Evolutionary conservation across 2,329 filamentous ascomycete genomes (phyloP).

Genomic region (Lasiodiplodia theobromae): DNA sequence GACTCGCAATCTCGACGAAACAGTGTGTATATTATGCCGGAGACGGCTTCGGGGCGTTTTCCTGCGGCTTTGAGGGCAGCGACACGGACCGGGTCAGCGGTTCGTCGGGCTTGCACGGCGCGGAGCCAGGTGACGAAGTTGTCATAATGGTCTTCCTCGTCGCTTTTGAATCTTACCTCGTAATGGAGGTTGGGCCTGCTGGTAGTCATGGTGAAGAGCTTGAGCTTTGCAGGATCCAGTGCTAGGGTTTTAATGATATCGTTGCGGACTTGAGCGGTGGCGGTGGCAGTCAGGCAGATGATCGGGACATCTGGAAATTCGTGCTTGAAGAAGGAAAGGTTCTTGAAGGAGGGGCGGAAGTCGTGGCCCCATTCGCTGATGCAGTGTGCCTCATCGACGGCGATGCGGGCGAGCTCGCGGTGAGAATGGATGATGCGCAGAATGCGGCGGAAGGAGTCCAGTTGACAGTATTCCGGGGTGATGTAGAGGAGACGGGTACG

Average conservation of each 20-base stretch:
- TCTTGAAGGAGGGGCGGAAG: conserved; percentile 91
- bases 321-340: conserved; percentile 82
- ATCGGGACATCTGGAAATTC: conserved; percentile 86
- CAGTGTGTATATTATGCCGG: conserved; percentile 82
- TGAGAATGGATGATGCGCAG: conserved; percentile 78
- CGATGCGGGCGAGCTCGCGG: conserved; percentile 83
- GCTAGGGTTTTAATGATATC: conserved; percentile 82
- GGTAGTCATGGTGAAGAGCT: conserved; percentile 82
- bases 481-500: conserved; percentile 86
- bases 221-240: conserved; percentile 69
- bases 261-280: conserved; percentile 78
- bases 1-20: conserved; percentile 77
- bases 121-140: conserved; percentile 81
- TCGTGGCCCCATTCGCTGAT: conserved; percentile 99
- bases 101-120: conserved; percentile 73
- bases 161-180: conserved; percentile 82
- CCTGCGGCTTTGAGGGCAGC: conserved; percentile 63
- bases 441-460: conserved; percentile 76
- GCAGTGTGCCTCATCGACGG: conserved; percentile 94
- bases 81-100: conserved; percentile 62
- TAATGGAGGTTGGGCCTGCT: conserved; percentile 87
- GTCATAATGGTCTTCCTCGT: conserved; percentile 75
- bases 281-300: conserved; percentile 91
- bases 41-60: conserved; percentile 68
- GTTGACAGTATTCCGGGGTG: conserved; percentile 86